Evolutionary conservation across 129 eudicot species (phyloP).

Genomic region (Lonicera japonica): DNA sequence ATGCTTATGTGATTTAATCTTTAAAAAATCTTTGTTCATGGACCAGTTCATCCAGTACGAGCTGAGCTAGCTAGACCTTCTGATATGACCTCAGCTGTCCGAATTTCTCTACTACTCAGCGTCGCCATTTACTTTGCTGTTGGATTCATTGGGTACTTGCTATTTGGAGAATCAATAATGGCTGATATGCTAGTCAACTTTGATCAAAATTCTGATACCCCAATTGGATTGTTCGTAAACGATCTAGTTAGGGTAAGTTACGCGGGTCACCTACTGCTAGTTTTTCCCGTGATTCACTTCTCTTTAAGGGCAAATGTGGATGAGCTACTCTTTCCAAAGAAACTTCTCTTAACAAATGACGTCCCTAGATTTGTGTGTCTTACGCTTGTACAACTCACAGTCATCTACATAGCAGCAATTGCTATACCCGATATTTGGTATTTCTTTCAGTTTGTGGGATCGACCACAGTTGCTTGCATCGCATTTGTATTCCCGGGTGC

Average conservation of each 20-base stretch:
- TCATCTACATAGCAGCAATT: slow-evolving; percentile 49
- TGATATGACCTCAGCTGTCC: slow-evolving; percentile 52
- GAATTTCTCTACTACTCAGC: slow-evolving; percentile 56
- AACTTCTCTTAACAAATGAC: slow-evolving; percentile 39
- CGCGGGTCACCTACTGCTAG: slow-evolving; percentile 81
- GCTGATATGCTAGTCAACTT: slow-evolving; percentile 87
- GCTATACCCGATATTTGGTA: slow-evolving; percentile 80
- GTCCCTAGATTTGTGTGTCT: slow-evolving; percentile 46
- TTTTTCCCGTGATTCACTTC: slow-evolving; percentile 72
- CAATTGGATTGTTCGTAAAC: slow-evolving; percentile 37
- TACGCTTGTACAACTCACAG: slow-evolving; percentile 39
- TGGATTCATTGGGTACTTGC: slow-evolving; percentile 77
- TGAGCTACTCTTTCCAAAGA: slow-evolving; percentile 61
- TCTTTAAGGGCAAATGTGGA: slow-evolving; percentile 66
- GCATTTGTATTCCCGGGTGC: slow-evolving; percentile 83
- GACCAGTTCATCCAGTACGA: slow-evolving; percentile 73
- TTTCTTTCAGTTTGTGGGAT: slow-evolving; percentile 88
- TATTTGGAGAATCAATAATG: slow-evolving; percentile 83
- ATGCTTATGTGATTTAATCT: background rate
- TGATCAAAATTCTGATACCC: slow-evolving; percentile 53
- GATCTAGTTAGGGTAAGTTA: slow-evolving; percentile 71
- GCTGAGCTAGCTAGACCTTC: slow-evolving; percentile 59
- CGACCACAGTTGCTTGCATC: slow-evolving; percentile 69
- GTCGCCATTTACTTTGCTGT: slow-evolving; percentile 65
- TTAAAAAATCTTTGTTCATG: background rate